Conservation (phyloP, 2,329 filamentous ascomycete genomes). For the Thermothelomyces thermophilus region DNA sequence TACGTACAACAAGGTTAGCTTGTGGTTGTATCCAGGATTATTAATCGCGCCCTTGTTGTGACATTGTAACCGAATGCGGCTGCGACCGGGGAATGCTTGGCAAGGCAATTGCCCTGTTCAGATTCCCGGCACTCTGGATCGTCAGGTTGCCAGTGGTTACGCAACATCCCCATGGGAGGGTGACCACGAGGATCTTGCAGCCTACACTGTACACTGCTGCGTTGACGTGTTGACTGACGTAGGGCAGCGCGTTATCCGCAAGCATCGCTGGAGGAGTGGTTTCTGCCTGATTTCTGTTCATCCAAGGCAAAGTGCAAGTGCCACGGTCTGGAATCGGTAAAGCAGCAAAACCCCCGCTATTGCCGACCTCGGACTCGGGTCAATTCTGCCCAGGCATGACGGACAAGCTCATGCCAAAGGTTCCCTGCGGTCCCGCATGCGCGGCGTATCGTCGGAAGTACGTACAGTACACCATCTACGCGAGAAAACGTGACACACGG, state of each 20-base stretch:
- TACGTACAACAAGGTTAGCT: too few relatives aligned
- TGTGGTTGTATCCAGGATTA: background rate
- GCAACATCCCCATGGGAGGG: background rate
- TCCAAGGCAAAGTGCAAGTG: too few relatives aligned
- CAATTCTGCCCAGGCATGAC: constrained; percentile 1
- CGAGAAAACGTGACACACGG: constrained; percentile 19
- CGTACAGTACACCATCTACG: background rate
- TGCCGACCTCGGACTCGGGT: constrained; percentile 9
- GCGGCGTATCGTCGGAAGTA: constrained; percentile 3
- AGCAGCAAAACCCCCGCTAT: too few relatives aligned
- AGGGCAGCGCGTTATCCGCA: background rate
- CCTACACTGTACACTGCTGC: background rate
- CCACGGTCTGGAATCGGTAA: too few relatives aligned
- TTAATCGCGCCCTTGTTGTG: constrained; percentile 3
- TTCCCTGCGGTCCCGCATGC: background rate
- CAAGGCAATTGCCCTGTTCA: background rate
- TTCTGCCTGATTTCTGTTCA: background rate
- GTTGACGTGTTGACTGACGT: background rate
- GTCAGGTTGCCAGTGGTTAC: constrained; percentile 1
- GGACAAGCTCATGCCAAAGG: background rate
- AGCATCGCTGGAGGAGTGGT: background rate
- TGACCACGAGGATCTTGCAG: background rate
- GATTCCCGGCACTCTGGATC: background rate
- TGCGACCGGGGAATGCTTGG: background rate
- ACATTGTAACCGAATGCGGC: background rate